Percentiles rank a stretch among this genome's conserved stretches.
phyloP scores from a whole-genome alignment of 2,329 filamentous ascomycete genomes.

The Fragosphaeria purpurea region DNA sequence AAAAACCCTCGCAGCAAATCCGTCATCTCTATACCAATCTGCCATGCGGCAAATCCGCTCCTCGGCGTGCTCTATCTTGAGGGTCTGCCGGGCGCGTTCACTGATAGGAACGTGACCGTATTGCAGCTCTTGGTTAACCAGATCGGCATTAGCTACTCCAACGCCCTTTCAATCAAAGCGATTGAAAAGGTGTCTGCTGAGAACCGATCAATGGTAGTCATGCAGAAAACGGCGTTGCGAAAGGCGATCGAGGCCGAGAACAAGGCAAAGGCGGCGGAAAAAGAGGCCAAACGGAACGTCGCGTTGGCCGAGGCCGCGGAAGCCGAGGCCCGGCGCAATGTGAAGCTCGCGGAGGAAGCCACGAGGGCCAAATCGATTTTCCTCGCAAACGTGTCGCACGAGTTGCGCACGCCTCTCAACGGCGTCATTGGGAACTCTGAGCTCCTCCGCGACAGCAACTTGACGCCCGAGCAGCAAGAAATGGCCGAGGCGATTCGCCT shows the following conservation, averaged over 20 bases:
- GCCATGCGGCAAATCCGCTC: conserved; percentile 59
- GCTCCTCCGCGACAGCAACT: conserved; percentile 63
- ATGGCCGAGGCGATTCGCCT: conserved; percentile 82
- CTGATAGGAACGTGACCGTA: conserved; percentile 59
- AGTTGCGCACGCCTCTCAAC: conserved; percentile 72
- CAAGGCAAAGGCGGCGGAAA: conserved; percentile 68
- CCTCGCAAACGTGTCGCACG: conserved; percentile 69
- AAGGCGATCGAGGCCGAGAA: conserved; percentile 64
- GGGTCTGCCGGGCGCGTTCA: conserved; percentile 64
- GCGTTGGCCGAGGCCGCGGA: conserved; percentile 74
- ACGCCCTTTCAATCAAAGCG: conserved; percentile 57
- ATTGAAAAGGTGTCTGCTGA: conserved; percentile 69
- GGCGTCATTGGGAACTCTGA: conserved; percentile 86
- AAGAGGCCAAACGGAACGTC: conserved; percentile 67
- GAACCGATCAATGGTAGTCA: conserved; percentile 66
- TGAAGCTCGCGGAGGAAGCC: conserved; percentile 73
- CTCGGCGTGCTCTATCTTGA: conserved; percentile 69
- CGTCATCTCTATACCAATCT: conserved; percentile 71
- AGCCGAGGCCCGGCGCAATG: conserved; percentile 65
- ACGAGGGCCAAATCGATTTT: conserved; percentile 78
- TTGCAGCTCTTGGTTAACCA: conserved; percentile 67
- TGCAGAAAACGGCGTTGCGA: conserved; percentile 63
- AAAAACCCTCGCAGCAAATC: conserved; percentile 61
- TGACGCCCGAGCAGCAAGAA: conserved; percentile 69
- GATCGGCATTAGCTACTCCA: conserved; percentile 63